phyloP scores from a whole-genome alignment of 176 grass and related monocot genomes.

The Oryza meridionalis region DNA sequence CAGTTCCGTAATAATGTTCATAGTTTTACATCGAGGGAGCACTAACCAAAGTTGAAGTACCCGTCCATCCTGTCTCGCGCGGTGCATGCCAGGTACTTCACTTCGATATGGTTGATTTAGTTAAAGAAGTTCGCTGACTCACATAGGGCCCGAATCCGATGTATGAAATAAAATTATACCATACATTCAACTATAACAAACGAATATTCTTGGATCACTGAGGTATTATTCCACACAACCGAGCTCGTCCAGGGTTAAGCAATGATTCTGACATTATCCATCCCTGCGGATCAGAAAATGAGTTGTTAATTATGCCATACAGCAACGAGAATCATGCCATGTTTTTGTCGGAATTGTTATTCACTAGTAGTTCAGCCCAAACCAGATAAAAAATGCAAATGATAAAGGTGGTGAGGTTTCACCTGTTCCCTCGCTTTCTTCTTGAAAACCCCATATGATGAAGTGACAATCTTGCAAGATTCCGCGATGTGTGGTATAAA shows the following conservation, averaged over 20 bases:
- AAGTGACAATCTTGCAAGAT: slow-evolving; percentile 92
- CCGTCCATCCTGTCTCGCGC: background rate
- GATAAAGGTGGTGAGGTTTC: background rate
- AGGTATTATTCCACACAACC: slow-evolving; percentile 60
- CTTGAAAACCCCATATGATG: slow-evolving; percentile 89
- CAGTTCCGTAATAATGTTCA: background rate
- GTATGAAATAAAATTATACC: slow-evolving; percentile 26
- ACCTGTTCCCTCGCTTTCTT: slow-evolving; percentile 94
- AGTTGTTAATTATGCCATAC: slow-evolving; percentile 2
- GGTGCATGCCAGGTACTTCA: slow-evolving; percentile 30
- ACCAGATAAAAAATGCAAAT: background rate
- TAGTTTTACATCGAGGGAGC: background rate
- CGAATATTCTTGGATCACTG: slow-evolving; percentile 45
- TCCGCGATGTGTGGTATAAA: slow-evolving; percentile 81
- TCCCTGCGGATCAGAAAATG: slow-evolving; percentile 54
- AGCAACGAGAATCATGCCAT: background rate
- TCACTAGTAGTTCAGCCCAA: background rate
- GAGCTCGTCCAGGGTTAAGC: slow-evolving; percentile 70
- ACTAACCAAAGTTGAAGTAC: slow-evolving; percentile 29
- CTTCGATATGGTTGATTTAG: slow-evolving; percentile 9
- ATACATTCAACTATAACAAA: slow-evolving; percentile 26
- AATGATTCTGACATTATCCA: slow-evolving; percentile 98
- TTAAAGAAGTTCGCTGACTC: slow-evolving; percentile 32
- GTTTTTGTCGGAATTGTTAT: background rate
- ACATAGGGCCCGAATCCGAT: slow-evolving; percentile 4